Evolutionary conservation across 495 filamentous ascomycete genomes (phyloP).

Genomic region (Tuber umbilicatum): DNA sequence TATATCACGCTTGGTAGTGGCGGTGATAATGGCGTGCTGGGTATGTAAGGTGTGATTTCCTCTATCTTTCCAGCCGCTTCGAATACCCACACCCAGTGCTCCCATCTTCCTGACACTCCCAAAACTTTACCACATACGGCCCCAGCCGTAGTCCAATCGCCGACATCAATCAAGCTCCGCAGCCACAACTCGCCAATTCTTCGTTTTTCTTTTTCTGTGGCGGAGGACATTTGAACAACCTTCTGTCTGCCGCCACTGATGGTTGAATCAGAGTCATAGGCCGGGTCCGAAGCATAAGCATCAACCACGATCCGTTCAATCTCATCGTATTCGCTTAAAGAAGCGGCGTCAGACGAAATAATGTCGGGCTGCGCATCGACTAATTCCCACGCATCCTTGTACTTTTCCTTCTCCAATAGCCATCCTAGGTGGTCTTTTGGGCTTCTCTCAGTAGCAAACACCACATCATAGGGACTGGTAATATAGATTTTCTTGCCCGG

Average conservation of each 20-base stretch:
- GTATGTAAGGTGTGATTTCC: conserved; percentile 80
- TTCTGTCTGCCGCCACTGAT: conserved; percentile 39
- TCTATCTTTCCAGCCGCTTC: conserved; percentile 75
- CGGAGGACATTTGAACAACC: conserved; percentile 48
- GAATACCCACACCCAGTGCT: conserved; percentile 89
- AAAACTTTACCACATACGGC: conserved; percentile 73
- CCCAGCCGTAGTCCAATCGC: conserved; percentile 71
- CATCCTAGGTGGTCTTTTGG: conserved; percentile 75
- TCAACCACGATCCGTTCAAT: conserved; percentile 33
- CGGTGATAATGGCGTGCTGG: conserved; percentile 63
- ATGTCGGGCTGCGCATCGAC: conserved; percentile 78
- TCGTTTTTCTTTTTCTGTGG: conserved; percentile 81
- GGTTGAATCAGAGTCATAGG: conserved; percentile 55
- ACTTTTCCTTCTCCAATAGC: conserved; percentile 70
- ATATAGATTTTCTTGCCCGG: conserved; percentile 89
- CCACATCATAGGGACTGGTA: conserved; percentile 90
- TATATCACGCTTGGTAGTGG: conserved; percentile 77
- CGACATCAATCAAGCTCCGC: conserved; percentile 65
- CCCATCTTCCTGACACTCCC: conserved; percentile 72
- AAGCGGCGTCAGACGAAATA: conserved; percentile 39
- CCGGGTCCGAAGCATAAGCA: conserved; percentile 53
- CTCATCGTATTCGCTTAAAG: conserved; percentile 37
- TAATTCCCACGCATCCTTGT: conserved; percentile 80
- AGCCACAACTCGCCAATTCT: conserved; percentile 90
- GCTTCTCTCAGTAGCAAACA: conserved; percentile 78